These are phyloP conservation scores for Rhodotorula sphaerocarpa DNA, from an alignment of 768 basidiomycete species.

Conservation along the genomic window DNA sequence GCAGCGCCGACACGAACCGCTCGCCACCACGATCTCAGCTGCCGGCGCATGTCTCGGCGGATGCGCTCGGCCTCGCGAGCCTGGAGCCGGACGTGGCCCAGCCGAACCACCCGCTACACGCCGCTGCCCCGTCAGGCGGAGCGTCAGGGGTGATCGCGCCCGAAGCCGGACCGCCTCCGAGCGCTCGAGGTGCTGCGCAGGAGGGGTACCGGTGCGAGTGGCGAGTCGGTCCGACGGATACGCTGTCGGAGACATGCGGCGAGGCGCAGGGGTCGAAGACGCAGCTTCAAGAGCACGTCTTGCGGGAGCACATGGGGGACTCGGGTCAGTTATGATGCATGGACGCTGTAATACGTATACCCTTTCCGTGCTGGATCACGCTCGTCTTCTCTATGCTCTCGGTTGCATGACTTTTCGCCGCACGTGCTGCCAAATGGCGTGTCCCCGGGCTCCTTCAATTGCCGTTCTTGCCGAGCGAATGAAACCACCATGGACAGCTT, in stretches of 20 bases:
- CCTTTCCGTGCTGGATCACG: no score
- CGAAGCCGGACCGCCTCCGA: no score
- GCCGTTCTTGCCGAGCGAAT: background rate
- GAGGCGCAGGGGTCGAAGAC: background rate
- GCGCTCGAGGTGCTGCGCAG: no score
- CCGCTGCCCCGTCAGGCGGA: background rate
- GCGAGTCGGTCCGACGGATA: background rate
- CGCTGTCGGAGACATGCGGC: conserved; percentile 10
- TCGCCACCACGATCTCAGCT: background rate
- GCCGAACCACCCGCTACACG: background rate
- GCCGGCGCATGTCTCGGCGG: background rate
- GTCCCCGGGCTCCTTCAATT: background rate
- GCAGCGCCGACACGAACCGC: background rate
- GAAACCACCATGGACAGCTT: conserved; percentile 21
- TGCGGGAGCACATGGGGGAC: background rate
- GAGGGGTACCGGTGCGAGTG: conserved; percentile 26
- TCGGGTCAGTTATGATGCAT: no score
- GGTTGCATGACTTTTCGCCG: no score
- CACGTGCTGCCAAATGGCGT: no score
- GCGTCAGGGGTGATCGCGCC: no score
- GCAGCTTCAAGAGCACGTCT: background rate
- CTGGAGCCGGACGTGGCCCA: background rate
- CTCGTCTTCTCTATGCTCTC: no score
- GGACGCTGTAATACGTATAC: no score
- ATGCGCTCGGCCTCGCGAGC: background rate